A percentile compares a stretch with the other conserved stretches of the same genome.
Evolutionary conservation across 2,329 filamentous ascomycete genomes (phyloP).

Genomic region (Colletotrichum abscissum): DNA sequence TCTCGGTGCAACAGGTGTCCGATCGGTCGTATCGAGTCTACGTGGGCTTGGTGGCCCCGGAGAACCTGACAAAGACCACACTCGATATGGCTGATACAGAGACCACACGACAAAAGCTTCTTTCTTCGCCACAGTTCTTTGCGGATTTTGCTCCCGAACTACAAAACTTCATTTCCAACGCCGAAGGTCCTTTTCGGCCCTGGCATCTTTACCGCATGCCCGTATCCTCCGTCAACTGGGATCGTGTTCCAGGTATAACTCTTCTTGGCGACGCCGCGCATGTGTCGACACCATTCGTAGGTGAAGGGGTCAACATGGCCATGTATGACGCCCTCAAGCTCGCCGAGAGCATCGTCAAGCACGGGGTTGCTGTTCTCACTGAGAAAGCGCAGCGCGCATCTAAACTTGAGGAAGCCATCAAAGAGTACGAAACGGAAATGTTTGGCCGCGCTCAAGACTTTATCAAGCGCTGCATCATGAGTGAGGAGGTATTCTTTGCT

Average conservation of each 20-base stretch:
- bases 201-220: slow-evolving; percentile 24
- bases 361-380: neutral
- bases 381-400: neutral
- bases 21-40: slow-evolving; percentile 15
- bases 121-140: neutral
- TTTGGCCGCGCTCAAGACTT: neutral
- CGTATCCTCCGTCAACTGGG: slow-evolving; percentile 1
- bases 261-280: slow-evolving; percentile 24
- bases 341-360: neutral
- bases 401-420: neutral
- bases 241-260: slow-evolving; percentile 3
- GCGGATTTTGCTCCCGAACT: neutral
- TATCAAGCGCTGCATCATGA: neutral
- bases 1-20: slow-evolving; percentile 2
- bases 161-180: neutral
- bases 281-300: slow-evolving; percentile 19
- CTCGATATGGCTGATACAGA: neutral
- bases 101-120: neutral
- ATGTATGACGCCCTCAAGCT: slow-evolving; percentile 21
- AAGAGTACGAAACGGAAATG: slow-evolving; percentile 22
- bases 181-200: slow-evolving; percentile 9
- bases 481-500: slow-evolving; percentile 8
- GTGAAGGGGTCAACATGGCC: slow-evolving; percentile 22
- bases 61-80: neutral
- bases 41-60: slow-evolving; percentile 1